phyloP scores from a whole-genome alignment of 768 basidiomycete genomes.

The Tylopilus rubrobrunneus region DNA sequence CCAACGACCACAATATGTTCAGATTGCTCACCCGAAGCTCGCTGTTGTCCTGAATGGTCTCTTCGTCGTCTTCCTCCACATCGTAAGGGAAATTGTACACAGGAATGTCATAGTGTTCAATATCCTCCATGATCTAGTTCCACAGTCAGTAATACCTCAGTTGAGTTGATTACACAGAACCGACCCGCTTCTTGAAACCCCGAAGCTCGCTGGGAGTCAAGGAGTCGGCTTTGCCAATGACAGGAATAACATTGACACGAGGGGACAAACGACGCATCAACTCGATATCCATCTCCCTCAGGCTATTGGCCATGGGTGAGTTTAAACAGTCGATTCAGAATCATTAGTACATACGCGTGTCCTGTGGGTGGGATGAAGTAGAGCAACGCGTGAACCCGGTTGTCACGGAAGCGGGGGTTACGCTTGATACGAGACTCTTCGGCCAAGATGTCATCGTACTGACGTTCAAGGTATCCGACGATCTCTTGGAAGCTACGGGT shows the following conservation, averaged over 20 bases:
- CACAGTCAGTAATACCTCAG: constrained; percentile 1
- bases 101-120: constrained; percentile 96
- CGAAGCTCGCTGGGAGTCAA: constrained; percentile 89
- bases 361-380: constrained; percentile 99
- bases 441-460: constrained; percentile 98
- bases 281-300: constrained; percentile 99
- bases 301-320: constrained; percentile 36
- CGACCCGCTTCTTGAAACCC: constrained; percentile 91
- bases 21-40: constrained; percentile 74
- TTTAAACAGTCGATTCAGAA: background rate
- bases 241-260: constrained; percentile 98
- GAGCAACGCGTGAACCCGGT: constrained; percentile 91
- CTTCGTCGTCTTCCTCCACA: constrained; percentile 98
- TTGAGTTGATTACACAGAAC: constrained; percentile 18
- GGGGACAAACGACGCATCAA: constrained; percentile 97
- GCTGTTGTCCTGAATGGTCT: constrained; percentile 96
- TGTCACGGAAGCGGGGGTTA: constrained; percentile 98
- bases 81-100: constrained; percentile 99
- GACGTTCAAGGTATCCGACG: constrained; percentile 92
- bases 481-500: constrained; percentile 87
- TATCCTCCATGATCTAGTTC: constrained; percentile 95
- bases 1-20: background rate
- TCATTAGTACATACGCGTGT: constrained; percentile 66
- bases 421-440: constrained; percentile 99
- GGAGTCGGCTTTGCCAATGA: constrained; percentile 94